phyloP scores from a whole-genome alignment of 306 rosid genomes.

The Sophora flavescens region DNA sequence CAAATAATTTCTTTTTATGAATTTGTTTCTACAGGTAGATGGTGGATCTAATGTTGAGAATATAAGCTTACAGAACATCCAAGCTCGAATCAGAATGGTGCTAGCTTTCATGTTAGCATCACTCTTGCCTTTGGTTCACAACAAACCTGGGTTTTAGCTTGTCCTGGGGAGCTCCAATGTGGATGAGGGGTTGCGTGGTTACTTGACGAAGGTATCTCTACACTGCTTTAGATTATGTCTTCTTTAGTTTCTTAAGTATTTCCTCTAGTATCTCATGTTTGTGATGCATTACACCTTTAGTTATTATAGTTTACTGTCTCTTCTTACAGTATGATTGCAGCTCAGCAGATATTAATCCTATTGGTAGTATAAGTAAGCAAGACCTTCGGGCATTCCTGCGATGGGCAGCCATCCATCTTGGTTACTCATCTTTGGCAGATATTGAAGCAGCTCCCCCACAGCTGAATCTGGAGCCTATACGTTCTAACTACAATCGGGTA shows the following conservation, averaged over 20 bases:
- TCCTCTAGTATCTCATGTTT: conserved; percentile 22
- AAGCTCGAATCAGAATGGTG: conserved; percentile 95
- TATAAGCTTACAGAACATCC: conserved; percentile 92
- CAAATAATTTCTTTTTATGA: too few species aligned
- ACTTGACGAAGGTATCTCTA: conserved; percentile 82
- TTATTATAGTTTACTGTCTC: conserved; percentile 42
- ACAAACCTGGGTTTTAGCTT: conserved; percentile 87
- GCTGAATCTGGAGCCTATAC: conserved; percentile 98
- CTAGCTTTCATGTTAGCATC: conserved; percentile 97
- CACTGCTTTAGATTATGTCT: neutral
- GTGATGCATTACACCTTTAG: conserved; percentile 24
- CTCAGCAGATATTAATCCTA: conserved; percentile 95
- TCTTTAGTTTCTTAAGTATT: conserved; percentile 7
- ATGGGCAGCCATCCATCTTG: conserved; percentile 94
- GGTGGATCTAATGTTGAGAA: conserved; percentile 88
- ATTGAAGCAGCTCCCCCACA: conserved; percentile 99
- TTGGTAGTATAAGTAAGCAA: conserved; percentile 92
- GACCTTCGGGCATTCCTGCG: conserved; percentile 84
- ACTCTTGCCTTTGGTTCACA: conserved; percentile 98
- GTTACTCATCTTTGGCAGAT: conserved; percentile 80
- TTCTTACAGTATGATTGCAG: conserved; percentile 87
- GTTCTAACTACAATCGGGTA: conserved; percentile 92
- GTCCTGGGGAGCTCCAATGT: conserved; percentile 95
- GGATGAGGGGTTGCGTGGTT: conserved; percentile 93
- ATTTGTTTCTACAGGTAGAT: neutral